Evolutionary conservation across 2,329 filamentous ascomycete genomes (phyloP), one percentile per base, ranked within the genome.

Genomic region (Penicillium decumbens): DNA sequence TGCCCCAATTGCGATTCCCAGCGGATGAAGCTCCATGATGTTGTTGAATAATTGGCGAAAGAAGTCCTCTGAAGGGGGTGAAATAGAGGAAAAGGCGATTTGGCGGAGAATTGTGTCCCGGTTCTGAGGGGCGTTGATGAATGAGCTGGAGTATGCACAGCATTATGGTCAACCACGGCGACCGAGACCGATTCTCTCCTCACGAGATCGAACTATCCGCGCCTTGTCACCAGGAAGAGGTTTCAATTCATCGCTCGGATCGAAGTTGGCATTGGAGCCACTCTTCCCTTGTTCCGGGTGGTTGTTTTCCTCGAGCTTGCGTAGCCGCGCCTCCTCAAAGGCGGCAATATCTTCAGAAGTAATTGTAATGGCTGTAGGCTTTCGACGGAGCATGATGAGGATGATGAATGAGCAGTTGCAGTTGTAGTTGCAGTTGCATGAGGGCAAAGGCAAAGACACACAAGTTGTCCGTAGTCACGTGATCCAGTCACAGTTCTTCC

Each of bases 211-310:
- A 49, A 75, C 70, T 55, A 76, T 75, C 48, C 72, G 64, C 28
- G 74, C 73, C 57, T 75, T 76, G 50, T 77, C 74, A 0, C 73
- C 75, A 1, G 75, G 75, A 39, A 77, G 60, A 13, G 75, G 75
- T 57, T 76, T 77, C 60, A 77, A 55, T 53, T 77, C 75, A 63
- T 77, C 75, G 50, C 71, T 77, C 4, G 75, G 75, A 62, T 77
- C 75, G 39, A 71, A 58, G 18, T 61, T 64, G 25, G 50, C 47
- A 46, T 61, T 64, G 37, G 57, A 51, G 38, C 42, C 58, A 23
- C 53, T 57, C 40, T 59, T 62, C 44, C 53, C 41, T 35, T 56
- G 47, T 28, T 60, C 57, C 20, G 52, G 48, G 38, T 53, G 56
- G 49, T 61, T 63, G 29, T 62, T 65, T 55, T 68, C 54, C 41